These are phyloP conservation scores for Heracleum sosnowskyi DNA, from an alignment of 129 eudicot species.

Conservation along the genomic window DNA sequence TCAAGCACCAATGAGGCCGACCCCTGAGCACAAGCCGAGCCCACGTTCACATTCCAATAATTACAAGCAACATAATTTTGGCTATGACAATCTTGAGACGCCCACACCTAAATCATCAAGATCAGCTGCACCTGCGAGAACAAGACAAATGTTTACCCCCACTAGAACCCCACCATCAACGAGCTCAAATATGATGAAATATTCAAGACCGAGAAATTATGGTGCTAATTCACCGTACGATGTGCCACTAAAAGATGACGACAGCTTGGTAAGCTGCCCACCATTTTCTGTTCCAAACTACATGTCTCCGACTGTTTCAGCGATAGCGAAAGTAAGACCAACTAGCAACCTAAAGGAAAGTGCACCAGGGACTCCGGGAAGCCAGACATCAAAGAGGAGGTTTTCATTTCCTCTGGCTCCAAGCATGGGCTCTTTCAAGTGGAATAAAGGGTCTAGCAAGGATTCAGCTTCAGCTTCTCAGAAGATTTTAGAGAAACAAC, in stretches of 20 bases:
- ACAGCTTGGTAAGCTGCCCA: constrained; percentile 92
- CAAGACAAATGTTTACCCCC: constrained; percentile 26
- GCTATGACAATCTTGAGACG: constrained; percentile 27
- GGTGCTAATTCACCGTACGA: constrained; percentile 1
- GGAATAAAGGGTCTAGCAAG: constrained; percentile 54
- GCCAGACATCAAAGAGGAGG: constrained; percentile 51
- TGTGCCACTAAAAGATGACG: constrained; percentile 19
- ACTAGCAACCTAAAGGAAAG: constrained; percentile 54
- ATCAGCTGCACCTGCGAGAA: constrained; percentile 26
- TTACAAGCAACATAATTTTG: constrained; percentile 10
- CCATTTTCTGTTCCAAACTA: constrained; percentile 91
- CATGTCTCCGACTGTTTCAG: constrained; percentile 86
- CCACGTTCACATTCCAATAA: constrained; percentile 18
- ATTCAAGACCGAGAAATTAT: constrained; percentile 10
- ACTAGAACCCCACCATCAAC: constrained; percentile 35
- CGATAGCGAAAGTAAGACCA: constrained; percentile 72
- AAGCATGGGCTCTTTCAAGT: constrained; percentile 59
- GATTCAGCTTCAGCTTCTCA: constrained; percentile 40
- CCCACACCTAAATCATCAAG: constrained; percentile 45
- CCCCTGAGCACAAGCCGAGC: constrained; percentile 33
- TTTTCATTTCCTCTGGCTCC: constrained; percentile 77
- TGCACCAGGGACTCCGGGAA: constrained; percentile 39
- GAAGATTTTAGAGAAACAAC: constrained; percentile 52
- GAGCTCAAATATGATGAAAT: constrained; percentile 10
- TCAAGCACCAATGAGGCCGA: constrained; percentile 35